Conservation (phyloP, 2,329 filamentous ascomycete species). For the Didymella sp. region DNA sequence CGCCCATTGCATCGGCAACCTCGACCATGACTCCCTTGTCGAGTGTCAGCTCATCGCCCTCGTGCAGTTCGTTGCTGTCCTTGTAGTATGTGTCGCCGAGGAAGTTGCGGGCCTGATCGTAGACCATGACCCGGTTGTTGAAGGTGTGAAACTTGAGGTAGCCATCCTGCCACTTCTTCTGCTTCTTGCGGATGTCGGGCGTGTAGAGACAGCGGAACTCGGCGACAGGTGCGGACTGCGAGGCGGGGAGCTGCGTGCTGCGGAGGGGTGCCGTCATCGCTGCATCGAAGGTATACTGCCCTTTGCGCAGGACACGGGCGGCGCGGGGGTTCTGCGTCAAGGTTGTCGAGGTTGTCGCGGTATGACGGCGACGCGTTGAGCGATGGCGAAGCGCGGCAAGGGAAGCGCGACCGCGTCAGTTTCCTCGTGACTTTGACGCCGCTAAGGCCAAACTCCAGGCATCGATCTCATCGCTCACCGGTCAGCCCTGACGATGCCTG, state of each 20-base stretch:
- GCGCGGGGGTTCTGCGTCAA: neutral
- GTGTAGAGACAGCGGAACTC: slow-evolving; percentile 89
- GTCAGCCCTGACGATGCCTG: neutral
- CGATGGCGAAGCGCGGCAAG: neutral
- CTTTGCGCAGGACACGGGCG: slow-evolving; percentile 7
- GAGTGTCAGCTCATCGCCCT: slow-evolving; percentile 82
- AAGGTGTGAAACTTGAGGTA: slow-evolving; percentile 86
- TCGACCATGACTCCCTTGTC: slow-evolving; percentile 81
- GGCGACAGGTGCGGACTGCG: slow-evolving; percentile 74
- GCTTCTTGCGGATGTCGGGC: slow-evolving; percentile 81
- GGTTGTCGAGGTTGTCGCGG: neutral
- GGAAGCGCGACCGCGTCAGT: slow-evolving; percentile 9
- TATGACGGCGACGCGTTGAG: neutral
- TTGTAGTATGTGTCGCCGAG: slow-evolving; percentile 87
- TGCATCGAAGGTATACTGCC: neutral
- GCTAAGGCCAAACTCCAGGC: neutral
- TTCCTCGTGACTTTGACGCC: neutral
- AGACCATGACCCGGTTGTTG: slow-evolving; percentile 90
- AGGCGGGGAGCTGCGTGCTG: slow-evolving; percentile 52
- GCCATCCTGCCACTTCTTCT: slow-evolving; percentile 94
- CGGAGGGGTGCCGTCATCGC: slow-evolving; percentile 40
- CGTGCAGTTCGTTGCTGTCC: slow-evolving; percentile 69
- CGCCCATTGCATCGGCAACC: slow-evolving; percentile 76
- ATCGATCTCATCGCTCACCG: neutral
- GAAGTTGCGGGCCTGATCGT: slow-evolving; percentile 79